A percentile compares a stretch with the other conserved stretches of the same genome.
These are phyloP conservation scores for Stylonectria norvegica DNA, from an alignment of 2,329 filamentous ascomycete genomes.

Conservation along the genomic window DNA sequence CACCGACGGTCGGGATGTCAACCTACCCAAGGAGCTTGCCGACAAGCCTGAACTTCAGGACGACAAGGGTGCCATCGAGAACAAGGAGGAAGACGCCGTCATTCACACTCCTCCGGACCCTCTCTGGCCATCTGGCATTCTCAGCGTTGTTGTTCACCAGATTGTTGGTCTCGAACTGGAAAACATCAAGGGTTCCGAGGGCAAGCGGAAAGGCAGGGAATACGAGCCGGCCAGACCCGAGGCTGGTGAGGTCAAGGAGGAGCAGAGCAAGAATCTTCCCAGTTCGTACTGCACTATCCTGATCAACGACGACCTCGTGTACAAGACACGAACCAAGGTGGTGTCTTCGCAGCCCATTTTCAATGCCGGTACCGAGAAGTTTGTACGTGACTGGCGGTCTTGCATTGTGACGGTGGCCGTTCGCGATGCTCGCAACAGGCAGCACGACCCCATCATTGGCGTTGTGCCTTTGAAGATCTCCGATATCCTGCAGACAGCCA, in stretches of 20 bases:
- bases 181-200: slow-evolving; percentile 80
- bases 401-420: slow-evolving; percentile 83
- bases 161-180: slow-evolving; percentile 93
- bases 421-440: slow-evolving; percentile 80
- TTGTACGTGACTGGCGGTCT: slow-evolving; percentile 90
- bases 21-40: slow-evolving; percentile 68
- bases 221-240: slow-evolving; percentile 81
- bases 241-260: slow-evolving; percentile 82
- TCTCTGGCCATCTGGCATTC: slow-evolving; percentile 89
- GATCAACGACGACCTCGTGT: slow-evolving; percentile 82
- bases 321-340: slow-evolving; percentile 92
- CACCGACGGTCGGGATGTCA: slow-evolving; percentile 81
- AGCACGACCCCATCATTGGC: slow-evolving; percentile 92
- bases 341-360: slow-evolving; percentile 94
- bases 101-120: slow-evolving; percentile 89
- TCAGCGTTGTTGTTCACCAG: slow-evolving; percentile 84
- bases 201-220: slow-evolving; percentile 78
- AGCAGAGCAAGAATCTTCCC: slow-evolving; percentile 74
- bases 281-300: slow-evolving; percentile 93
- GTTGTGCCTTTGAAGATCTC: slow-evolving; percentile 85
- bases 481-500: slow-evolving; percentile 82
- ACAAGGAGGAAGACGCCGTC: slow-evolving; percentile 72
- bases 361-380: slow-evolving; percentile 91
- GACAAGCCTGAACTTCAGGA: slow-evolving; percentile 78
- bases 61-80: slow-evolving; percentile 73